A percentile compares a stretch with the other conserved stretches of the same genome.
phyloP scores from a whole-genome alignment of 1,284 basidiomycete genomes.

The Rhodotorula sp. region DNA sequence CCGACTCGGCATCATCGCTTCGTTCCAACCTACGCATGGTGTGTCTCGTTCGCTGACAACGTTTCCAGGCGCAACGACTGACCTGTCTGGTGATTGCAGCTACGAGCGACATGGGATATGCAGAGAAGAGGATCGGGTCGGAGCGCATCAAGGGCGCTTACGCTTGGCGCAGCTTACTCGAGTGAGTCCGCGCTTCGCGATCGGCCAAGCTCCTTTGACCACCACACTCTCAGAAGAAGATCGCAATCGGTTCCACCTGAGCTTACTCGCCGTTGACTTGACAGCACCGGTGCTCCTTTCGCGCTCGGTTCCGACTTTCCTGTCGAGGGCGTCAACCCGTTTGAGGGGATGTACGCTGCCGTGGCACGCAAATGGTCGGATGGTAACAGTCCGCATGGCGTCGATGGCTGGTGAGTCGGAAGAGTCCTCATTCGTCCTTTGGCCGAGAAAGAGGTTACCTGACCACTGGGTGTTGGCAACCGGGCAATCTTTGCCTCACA shows the following conservation, averaged over 20 bases:
- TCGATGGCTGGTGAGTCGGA: slow-evolving; percentile 63
- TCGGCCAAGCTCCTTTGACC: background rate
- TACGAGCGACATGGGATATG: slow-evolving; percentile 88
- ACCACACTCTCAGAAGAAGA: too few relatives aligned
- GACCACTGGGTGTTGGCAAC: background rate
- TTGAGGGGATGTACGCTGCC: slow-evolving; percentile 80
- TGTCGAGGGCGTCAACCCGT: slow-evolving; percentile 75
- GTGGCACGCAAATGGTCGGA: slow-evolving; percentile 66
- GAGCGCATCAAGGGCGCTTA: slow-evolving; percentile 81
- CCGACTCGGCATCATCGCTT: slow-evolving; percentile 76
- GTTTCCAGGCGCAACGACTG: background rate
- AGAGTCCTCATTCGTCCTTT: too few relatives aligned
- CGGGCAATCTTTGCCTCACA: slow-evolving; percentile 43
- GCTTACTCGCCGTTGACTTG: background rate
- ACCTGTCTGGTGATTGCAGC: background rate
- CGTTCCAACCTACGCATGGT: slow-evolving; percentile 87
- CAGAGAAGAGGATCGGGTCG: slow-evolving; percentile 71
- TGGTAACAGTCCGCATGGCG: slow-evolving; percentile 71
- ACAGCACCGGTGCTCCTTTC: slow-evolving; percentile 54
- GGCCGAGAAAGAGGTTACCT: too few relatives aligned
- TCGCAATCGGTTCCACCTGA: background rate
- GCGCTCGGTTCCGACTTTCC: slow-evolving; percentile 89
- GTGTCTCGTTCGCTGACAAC: background rate
- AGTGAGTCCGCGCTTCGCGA: slow-evolving; percentile 53
- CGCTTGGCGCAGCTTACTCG: slow-evolving; percentile 74